Conservation (phyloP, 176 grass and related monocot genomes). For the Eleusine indica region DNA sequence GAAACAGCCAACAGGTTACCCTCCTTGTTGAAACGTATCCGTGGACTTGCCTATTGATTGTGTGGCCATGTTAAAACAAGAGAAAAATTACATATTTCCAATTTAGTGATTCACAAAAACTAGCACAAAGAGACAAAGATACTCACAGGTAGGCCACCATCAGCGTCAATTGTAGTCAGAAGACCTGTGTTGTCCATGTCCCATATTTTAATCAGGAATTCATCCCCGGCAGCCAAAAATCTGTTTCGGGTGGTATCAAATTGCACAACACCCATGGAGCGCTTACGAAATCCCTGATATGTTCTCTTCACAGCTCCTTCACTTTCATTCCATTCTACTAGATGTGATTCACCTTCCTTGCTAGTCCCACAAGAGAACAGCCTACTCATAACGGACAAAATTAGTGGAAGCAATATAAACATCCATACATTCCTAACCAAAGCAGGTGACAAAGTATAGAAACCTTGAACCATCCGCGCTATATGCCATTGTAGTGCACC, state of each 20-base stretch:
- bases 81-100: conserved; percentile 5
- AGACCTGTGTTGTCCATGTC: conserved; percentile 95
- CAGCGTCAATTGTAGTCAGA: conserved; percentile 92
- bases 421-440: conserved; percentile 21
- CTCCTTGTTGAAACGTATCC: conserved; percentile 97
- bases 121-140: conserved; percentile 8
- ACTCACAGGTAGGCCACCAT: conserved; percentile 86
- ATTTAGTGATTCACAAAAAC: conserved; percentile 23
- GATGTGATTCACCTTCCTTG: conserved; percentile 97
- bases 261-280: conserved; percentile 91
- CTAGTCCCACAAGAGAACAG: conserved; percentile 99
- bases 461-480: conserved; percentile 97
- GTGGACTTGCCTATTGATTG: conserved; percentile 71
- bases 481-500: conserved; percentile 99
- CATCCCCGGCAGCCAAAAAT: conserved; percentile 95
- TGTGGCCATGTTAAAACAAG: conserved; percentile 31
- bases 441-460: conserved; percentile 36
- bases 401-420: conserved; percentile 27
- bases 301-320: conserved; percentile 98
- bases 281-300: conserved; percentile 91
- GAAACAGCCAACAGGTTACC: conserved; percentile 90
- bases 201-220: conserved; percentile 97
- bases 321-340: conserved; percentile 99
- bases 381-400: conserved; percentile 44
- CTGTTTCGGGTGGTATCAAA: conserved; percentile 95